phyloP scores from a whole-genome alignment of 495 filamentous ascomycete genomes.

The Hypoxylon trugodes region DNA sequence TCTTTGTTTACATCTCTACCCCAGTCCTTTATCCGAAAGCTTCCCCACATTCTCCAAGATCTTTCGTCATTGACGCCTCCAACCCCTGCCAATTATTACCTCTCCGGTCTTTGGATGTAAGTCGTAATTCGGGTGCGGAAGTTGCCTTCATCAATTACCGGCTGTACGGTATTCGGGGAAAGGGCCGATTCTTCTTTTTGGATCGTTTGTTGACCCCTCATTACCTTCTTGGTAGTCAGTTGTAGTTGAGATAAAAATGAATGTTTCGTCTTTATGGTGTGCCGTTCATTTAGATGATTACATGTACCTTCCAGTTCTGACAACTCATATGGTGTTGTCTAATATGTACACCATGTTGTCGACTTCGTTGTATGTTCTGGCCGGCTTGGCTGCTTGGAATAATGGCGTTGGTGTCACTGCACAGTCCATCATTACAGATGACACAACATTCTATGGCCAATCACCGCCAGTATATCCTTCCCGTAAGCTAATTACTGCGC shows the following conservation, averaged over 20 bases:
- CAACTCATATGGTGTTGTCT: slow-evolving; percentile 2
- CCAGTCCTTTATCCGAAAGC: not conserved
- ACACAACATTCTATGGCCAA: slow-evolving; percentile 63
- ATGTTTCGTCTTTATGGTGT: slow-evolving; percentile 21
- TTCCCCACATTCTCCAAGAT: slow-evolving; percentile 28
- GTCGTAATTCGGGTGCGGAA: slow-evolving; percentile 12
- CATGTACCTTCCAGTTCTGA: no score
- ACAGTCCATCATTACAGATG: slow-evolving; percentile 50
- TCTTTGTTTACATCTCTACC: no score
- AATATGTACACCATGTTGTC: slow-evolving; percentile 31
- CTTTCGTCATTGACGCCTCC: slow-evolving; percentile 19
- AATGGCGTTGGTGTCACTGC: slow-evolving; percentile 27
- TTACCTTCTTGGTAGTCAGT: no score
- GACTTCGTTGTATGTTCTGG: slow-evolving; percentile 38
- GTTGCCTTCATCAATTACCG: slow-evolving; percentile 22
- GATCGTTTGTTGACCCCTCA: slow-evolving; percentile 20
- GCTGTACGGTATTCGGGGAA: slow-evolving; percentile 15
- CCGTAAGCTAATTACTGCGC: slow-evolving; percentile 44
- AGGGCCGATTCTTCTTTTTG: slow-evolving; percentile 26
- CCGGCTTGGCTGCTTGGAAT: slow-evolving; percentile 46
- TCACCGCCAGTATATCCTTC: slow-evolving; percentile 67
- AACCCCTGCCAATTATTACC: slow-evolving; percentile 14
- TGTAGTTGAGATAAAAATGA: slow-evolving; percentile 11
- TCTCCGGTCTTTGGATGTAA: not conserved
- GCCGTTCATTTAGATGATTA: slow-evolving; percentile 3